Evolutionary conservation across 805 yeast genomes (phyloP), one percentile per base, ranked within the genome.

Genomic region (Debaryomyces tyrocola): DNA sequence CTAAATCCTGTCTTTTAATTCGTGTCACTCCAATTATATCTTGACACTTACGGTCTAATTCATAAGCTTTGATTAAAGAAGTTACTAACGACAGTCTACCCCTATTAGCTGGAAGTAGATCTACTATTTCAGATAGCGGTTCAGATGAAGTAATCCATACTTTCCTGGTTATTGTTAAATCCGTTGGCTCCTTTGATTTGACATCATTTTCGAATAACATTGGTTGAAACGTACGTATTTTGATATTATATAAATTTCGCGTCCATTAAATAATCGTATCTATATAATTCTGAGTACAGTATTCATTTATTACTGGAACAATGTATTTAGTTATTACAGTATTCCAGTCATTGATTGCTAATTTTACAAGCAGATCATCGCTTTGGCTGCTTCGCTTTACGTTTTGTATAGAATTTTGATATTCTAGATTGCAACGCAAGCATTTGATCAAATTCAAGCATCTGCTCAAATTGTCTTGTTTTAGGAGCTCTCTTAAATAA

Each of bases 91-190:
- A 62, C 21, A 78, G 77, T n/a, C 87, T 60, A 3, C 75, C 78
- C 17, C 59, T 58, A 56, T 83, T 83, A 0, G 85, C 66, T 0
- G 87, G 87, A 1, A 82, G 63, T 27, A 63, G 49, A 48, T 80
- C 84, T 36, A 64, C 55, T 21, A 63, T 34, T 10, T 42, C 40
- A 7, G 62, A 43, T 15, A 55, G 48, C n/a, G 44, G 41, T 2
- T 44, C 49, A 9, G 64, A 58, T 6, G 53, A 56, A 4, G 61
- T 53, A 7, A 63, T 39, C 54, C 56, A 59, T 20, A 62, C 62
- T 9, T 47, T 48, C 43, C 66, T 28, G 6, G 6, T 35, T 42
- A 7, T 28, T 14, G n/a, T 37, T 14, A 24, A 2, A 24, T 7
- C 24, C 2, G 15, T 18, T 14, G 14, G n/a, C 18, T 33, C 39